A percentile compares a stretch with the other conserved stretches of the same genome.
Evolutionary conservation across 106 monocot species (phyloP).

Genomic region (Xerophyta viscosa): DNA sequence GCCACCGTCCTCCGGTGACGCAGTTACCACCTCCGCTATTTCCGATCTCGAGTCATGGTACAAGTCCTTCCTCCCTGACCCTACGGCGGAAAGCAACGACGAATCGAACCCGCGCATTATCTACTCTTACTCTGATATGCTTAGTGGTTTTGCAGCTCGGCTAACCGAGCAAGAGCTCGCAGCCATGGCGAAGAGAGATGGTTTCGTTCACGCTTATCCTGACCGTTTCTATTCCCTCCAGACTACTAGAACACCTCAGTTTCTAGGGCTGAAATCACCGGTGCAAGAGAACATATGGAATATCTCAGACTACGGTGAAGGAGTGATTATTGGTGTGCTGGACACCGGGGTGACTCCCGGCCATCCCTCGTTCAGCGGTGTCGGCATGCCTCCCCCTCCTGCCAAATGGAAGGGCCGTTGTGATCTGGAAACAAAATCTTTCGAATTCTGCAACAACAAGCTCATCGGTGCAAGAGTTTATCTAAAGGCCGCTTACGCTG

Average conservation of each 20-base stretch:
- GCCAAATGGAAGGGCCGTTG: conserved; percentile 22
- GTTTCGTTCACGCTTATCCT: too few species aligned
- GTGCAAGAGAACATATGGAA: background rate
- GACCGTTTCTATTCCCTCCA: too few species aligned
- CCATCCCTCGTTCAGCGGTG: conserved; percentile 18
- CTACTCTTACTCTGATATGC: background rate
- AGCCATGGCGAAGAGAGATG: background rate
- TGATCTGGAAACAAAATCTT: background rate
- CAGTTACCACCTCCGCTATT: too few species aligned
- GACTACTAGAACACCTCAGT: too few species aligned
- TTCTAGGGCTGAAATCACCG: too few species aligned
- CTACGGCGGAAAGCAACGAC: background rate
- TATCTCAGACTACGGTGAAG: conserved; percentile 6
- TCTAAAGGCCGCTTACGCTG: too few species aligned
- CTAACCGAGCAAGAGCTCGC: background rate
- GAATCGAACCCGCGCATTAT: background rate
- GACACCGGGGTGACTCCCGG: conserved; percentile 2
- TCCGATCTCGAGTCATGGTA: too few species aligned
- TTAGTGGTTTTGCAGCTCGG: background rate
- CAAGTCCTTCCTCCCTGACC: too few species aligned
- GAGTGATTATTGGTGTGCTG: conserved; percentile 18
- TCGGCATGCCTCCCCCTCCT: conserved; percentile 12
- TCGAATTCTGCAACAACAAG: too few species aligned
- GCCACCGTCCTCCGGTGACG: too few species aligned
- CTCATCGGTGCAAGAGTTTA: too few species aligned